A percentile compares a stretch with the other conserved stretches of the same genome.
phyloP scores from a whole-genome alignment of 2,329 filamentous ascomycete species.

The Aspergillus udagawae region DNA sequence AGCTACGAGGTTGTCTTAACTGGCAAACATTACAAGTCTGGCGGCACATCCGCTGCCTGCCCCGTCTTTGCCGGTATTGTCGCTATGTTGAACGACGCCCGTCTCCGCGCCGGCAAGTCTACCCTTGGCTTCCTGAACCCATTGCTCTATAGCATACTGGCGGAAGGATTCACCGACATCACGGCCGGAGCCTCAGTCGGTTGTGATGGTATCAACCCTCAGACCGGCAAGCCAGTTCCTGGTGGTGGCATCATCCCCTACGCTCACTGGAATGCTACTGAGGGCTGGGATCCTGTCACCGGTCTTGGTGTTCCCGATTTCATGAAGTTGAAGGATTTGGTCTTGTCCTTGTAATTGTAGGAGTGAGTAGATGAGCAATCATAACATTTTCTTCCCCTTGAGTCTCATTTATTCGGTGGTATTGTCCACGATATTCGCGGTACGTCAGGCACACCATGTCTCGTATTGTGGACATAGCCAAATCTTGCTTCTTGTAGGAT shows the following conservation, averaged over 20 bases:
- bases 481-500: too few species aligned
- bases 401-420: too few species aligned
- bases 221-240: slow-evolving; percentile 12
- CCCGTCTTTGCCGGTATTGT: slow-evolving; percentile 57
- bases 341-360: slow-evolving; percentile 11
- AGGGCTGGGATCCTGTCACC: slow-evolving; percentile 41
- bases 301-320: slow-evolving; percentile 34
- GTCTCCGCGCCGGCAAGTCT: slow-evolving; percentile 48
- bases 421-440: too few species aligned
- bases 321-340: slow-evolving; percentile 17
- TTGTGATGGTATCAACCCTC: slow-evolving; percentile 32
- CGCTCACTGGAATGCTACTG: slow-evolving; percentile 28
- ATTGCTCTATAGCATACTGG: slow-evolving; percentile 50
- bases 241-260: slow-evolving; percentile 22
- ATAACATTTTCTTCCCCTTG: too few species aligned
- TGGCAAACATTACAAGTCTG: slow-evolving; percentile 9
- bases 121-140: slow-evolving; percentile 55
- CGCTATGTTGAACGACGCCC: slow-evolving; percentile 56
- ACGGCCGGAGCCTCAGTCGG: slow-evolving; percentile 31
- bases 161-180: slow-evolving; percentile 48
- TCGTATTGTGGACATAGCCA: too few species aligned
- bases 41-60: slow-evolving; percentile 40
- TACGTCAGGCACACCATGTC: too few species aligned
- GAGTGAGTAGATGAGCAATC: not conserved
- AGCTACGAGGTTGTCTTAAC: slow-evolving; percentile 14